A percentile compares a stretch with the other conserved stretches of the same genome.
Evolutionary conservation across 768 basidiomycete species (phyloP).

Genomic region (Nidularia sp.): DNA sequence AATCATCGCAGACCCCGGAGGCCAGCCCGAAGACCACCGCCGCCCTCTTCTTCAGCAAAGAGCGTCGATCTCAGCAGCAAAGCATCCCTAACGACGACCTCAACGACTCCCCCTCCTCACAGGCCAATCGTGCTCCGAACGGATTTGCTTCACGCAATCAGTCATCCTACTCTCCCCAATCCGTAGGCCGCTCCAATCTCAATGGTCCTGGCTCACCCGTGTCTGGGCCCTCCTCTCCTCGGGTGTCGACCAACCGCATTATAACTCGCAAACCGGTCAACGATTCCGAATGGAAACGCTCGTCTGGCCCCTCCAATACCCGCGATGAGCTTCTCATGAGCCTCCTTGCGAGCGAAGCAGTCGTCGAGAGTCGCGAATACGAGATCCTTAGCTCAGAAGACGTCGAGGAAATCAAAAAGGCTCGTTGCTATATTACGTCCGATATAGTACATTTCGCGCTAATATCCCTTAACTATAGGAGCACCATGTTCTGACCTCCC

Average conservation of each 20-base stretch:
- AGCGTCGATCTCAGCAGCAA: conserved; percentile 36
- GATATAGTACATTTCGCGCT: neutral
- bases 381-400: conserved; percentile 62
- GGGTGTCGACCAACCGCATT: conserved; percentile 21
- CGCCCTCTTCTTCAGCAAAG: conserved; percentile 43
- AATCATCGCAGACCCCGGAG: conserved; percentile 13
- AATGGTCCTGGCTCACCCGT: conserved; percentile 15
- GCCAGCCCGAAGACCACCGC: conserved; percentile 36
- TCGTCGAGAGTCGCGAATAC: conserved; percentile 84
- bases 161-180: conserved; percentile 3
- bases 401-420: conserved; percentile 50
- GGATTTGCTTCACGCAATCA: conserved; percentile 1
- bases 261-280: conserved; percentile 29
- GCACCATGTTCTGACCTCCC: conserved; percentile 62
- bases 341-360: conserved; percentile 88
- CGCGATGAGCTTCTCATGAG: conserved; percentile 86
- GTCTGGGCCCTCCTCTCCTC: conserved; percentile 38
- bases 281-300: conserved; percentile 32
- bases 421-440: conserved; percentile 10
- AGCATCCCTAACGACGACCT: conserved; percentile 18
- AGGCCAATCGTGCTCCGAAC: conserved; percentile 14
- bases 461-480: conserved; percentile 46
- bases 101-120: conserved; percentile 17
- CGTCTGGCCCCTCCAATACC: conserved; percentile 45
- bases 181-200: neutral